Evolutionary conservation across 2,329 filamentous ascomycete genomes (phyloP).

Genomic region (Exophiala viscosa): DNA sequence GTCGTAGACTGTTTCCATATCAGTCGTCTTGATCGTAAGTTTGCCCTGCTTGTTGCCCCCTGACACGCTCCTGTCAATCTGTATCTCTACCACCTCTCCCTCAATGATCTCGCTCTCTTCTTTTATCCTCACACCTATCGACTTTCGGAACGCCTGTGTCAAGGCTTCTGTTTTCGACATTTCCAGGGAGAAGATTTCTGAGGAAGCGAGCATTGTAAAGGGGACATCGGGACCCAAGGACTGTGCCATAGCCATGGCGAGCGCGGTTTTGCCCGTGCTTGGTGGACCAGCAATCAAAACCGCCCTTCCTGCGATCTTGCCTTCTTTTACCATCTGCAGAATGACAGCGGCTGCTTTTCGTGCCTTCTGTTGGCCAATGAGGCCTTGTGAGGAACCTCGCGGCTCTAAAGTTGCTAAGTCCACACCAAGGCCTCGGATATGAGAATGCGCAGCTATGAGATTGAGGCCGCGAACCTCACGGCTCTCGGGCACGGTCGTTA

Average conservation of each 20-base stretch:
- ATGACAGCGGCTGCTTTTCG: conserved; percentile 95
- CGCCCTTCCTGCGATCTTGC: conserved; percentile 94
- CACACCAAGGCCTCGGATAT: conserved; percentile 92
- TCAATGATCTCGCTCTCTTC: conserved; percentile 99
- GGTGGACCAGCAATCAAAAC: conserved; percentile 93
- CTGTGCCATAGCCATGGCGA: conserved; percentile 98
- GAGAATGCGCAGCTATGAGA: conserved; percentile 96
- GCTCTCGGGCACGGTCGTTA: conserved; percentile 84
- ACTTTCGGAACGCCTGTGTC: conserved; percentile 98
- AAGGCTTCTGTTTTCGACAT: conserved; percentile 99
- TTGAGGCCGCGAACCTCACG: conserved; percentile 96
- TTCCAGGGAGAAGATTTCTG: conserved; percentile 96
- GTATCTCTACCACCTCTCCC: conserved; percentile 97
- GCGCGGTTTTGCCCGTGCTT: conserved; percentile 95
- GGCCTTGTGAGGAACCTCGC: conserved; percentile 77
- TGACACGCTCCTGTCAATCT: conserved; percentile 94
- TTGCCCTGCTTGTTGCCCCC: conserved; percentile 98
- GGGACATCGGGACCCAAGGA: conserved; percentile 90
- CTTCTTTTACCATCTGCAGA: conserved; percentile 97
- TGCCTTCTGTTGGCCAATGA: conserved; percentile 94
- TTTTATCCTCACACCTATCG: conserved; percentile 95
- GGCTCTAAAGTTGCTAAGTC: conserved; percentile 89
- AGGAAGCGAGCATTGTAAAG: conserved; percentile 92
- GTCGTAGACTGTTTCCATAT: conserved; percentile 99
- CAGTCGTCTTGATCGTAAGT: conserved; percentile 97